Percentiles rank a stretch among this genome's conserved stretches.
Evolutionary conservation across 1,139 yeast genomes (phyloP).

Genomic region (Candida sp.): DNA sequence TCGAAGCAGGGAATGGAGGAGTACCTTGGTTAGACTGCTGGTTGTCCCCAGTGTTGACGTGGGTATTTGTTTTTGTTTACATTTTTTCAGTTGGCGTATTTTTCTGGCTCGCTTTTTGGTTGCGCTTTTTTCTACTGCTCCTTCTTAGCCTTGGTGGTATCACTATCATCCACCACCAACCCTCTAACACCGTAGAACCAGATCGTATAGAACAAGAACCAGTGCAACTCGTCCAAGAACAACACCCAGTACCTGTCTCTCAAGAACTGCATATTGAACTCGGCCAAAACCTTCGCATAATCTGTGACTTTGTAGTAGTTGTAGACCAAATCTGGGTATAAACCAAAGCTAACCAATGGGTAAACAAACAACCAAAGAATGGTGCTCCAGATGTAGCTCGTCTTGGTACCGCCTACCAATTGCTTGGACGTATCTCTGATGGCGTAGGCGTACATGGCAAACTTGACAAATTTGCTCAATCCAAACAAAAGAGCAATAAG

Average conservation of each 20-base stretch:
- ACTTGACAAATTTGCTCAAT: slow-evolving; percentile 10
- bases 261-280: slow-evolving; percentile 1
- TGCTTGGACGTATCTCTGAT: slow-evolving; percentile 7
- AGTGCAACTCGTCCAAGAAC: slow-evolving; percentile 13
- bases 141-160: not conserved
- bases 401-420: slow-evolving; percentile 1
- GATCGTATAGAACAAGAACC: slow-evolving; percentile 13
- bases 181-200: slow-evolving; percentile 10
- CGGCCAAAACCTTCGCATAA: slow-evolving; percentile 6
- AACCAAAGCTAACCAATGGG: slow-evolving; percentile 11
- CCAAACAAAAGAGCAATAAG: slow-evolving; percentile 8
- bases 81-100: no score
- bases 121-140: not conserved
- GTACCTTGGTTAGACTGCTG: not conserved
- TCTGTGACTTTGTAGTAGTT: slow-evolving; percentile 6
- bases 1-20: no score
- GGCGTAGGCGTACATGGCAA: slow-evolving; percentile 1
- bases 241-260: slow-evolving; percentile 7
- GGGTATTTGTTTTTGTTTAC: not conserved
- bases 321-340: slow-evolving; percentile 8
- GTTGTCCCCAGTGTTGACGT: no score
- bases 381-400: slow-evolving; percentile 4
- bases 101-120: no score
- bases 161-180: not conserved
- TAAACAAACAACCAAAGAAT: slow-evolving; percentile 12